Base-by-base conservation (phyloP, 2,329 filamentous ascomycete species). In the Paecilomyces sp. region DNA sequence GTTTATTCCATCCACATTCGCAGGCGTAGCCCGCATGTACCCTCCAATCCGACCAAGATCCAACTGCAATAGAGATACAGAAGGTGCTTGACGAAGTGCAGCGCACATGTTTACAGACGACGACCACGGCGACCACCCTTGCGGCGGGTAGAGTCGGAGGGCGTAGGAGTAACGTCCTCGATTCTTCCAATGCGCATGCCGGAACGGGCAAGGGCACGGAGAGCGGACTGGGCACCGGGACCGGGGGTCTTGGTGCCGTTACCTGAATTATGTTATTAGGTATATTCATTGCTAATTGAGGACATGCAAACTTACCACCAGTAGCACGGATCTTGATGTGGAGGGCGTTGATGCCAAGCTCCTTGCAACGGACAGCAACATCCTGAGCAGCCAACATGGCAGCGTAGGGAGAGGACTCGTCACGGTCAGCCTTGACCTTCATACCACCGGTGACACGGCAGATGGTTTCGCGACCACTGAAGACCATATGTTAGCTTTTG, bases 81-180 rank as follows among this genome's bases (percentile, higher is more conserved):
- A 64, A 67, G 55, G 59, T 65, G 62, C 62, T 60, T 66, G 63
- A 68, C 63, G 63, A 66, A 68, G 73, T 72, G 57, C 64, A 64
- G 62, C 67, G 69, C 71, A 78, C 66, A 77, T 74, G 79, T 82
- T 90, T 85, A 99, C 82, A 99, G 90, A 96, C 94, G 93, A 85
- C 94, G 94, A 97, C 94, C 94, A 90, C 94, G 93, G 83, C 94
- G 92, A 97, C 94, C 94, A 85, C 94, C 94, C 92, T 99, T 99
- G 85, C 93, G 92, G 84, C 94, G 91, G 77, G 94, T 99, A 80
- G 91, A 96, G 83, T 99, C 94, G 81, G 94, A 99, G 74, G 95
- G 94, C 64, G 94, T 99, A 74, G 94, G 94, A 74, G 95, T 99
- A 68, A 99, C 94, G 80, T 99, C 94, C 89, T 99, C 94, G 76